phyloP scores from a whole-genome alignment of 108 stramenopile genomes.

The Conticribra weissflogii region DNA sequence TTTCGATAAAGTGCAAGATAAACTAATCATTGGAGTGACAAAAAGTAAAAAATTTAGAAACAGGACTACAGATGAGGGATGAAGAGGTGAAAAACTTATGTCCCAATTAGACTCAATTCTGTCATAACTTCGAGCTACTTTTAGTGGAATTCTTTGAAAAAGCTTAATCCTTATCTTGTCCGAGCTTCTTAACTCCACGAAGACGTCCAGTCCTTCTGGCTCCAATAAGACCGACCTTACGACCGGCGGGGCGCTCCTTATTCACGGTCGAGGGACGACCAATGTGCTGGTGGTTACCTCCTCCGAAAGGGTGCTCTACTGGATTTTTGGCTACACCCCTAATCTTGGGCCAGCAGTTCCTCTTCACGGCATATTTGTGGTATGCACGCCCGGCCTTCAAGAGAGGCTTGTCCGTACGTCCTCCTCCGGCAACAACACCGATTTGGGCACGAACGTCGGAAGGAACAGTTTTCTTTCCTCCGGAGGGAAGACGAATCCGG shows the following conservation, averaged over 20 bases:
- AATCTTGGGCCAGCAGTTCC: slow-evolving; percentile 99
- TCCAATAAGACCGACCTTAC: slow-evolving; percentile 98
- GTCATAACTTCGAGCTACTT: too few relatives aligned
- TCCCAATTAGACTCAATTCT: too few relatives aligned
- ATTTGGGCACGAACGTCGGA: slow-evolving; percentile 96
- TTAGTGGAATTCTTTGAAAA: too few relatives aligned
- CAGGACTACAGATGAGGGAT: too few relatives aligned
- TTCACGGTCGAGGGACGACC: slow-evolving; percentile 96
- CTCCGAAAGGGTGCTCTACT: slow-evolving; percentile 99
- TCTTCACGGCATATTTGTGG: slow-evolving; percentile 99
- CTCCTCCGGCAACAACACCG: slow-evolving; percentile 99
- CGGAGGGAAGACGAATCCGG: slow-evolving; percentile 97
- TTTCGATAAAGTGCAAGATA: too few relatives aligned
- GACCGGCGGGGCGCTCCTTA: slow-evolving; percentile 91
- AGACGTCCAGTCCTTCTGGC: slow-evolving; percentile 99
- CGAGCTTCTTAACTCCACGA: slow-evolving; percentile 96
- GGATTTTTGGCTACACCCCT: slow-evolving; percentile 99
- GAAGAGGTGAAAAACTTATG: too few relatives aligned
- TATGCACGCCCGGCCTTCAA: slow-evolving; percentile 99
- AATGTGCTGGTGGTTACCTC: slow-evolving; percentile 99
- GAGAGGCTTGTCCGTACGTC: slow-evolving; percentile 99
- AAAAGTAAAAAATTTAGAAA: too few relatives aligned
- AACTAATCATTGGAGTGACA: too few relatives aligned
- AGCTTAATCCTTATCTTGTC: slow-evolving; percentile 90
- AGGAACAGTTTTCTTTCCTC: slow-evolving; percentile 97